phyloP scores from a whole-genome alignment of 202 grass and related monocot genomes.

The Setaria italica region DNA sequence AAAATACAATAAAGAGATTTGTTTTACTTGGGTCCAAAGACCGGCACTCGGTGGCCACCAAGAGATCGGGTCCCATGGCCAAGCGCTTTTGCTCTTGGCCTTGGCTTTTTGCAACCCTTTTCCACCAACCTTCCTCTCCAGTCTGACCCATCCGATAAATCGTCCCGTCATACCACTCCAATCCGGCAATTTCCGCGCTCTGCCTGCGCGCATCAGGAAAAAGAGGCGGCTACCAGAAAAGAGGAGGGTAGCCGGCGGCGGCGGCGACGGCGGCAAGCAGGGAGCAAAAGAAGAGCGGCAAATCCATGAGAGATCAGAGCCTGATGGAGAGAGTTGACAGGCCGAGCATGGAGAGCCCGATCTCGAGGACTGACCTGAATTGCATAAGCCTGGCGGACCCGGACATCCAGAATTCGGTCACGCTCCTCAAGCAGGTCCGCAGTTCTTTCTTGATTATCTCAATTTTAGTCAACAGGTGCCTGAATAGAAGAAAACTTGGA shows the following conservation, averaged over 20 bases:
- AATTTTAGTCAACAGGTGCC: background rate
- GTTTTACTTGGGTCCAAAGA: constrained; percentile 32
- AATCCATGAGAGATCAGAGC: constrained; percentile 8
- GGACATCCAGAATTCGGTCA: constrained; percentile 71
- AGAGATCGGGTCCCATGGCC: background rate
- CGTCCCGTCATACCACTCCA: background rate
- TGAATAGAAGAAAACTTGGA: constrained; percentile 2
- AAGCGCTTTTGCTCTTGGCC: constrained; percentile 12
- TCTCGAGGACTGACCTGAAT: constrained; percentile 62
- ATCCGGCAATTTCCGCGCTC: constrained; percentile 8
- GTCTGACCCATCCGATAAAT: background rate
- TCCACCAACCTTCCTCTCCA: constrained; percentile 36
- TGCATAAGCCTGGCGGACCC: constrained; percentile 82
- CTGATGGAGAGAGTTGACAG: background rate
- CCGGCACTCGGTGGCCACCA: constrained; percentile 20
- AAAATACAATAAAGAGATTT: background rate
- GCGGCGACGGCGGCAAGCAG: background rate
- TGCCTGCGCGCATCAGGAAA: constrained; percentile 9
- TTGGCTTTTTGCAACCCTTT: constrained; percentile 29
- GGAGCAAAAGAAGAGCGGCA: background rate
- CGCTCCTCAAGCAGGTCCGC: constrained; percentile 85
- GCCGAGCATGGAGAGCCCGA: constrained; percentile 52
- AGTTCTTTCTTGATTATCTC: constrained; percentile 38
- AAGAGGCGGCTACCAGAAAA: constrained; percentile 8
- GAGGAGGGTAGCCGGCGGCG: background rate